Evolutionary conservation across 2,329 filamentous ascomycete species (phyloP).

Genomic region (Aspergillus puulaauensis): DNA sequence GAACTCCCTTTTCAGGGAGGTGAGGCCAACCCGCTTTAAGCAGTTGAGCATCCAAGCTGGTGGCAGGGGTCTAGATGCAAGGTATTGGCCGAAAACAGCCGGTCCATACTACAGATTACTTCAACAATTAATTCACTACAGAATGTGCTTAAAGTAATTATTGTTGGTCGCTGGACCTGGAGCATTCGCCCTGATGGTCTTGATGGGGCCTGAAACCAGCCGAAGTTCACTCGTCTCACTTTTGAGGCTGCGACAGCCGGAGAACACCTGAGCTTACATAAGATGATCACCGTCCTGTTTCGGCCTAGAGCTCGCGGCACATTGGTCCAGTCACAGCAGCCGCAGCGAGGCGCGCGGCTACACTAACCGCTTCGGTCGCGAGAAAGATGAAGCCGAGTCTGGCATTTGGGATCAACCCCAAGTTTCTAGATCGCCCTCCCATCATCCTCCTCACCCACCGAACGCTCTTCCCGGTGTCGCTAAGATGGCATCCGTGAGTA

Average conservation of each 20-base stretch:
- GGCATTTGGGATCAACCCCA: neutral
- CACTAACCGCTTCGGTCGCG: neutral
- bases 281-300: neutral
- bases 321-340: constrained; percentile 10
- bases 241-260: constrained; percentile 1
- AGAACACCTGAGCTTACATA: neutral
- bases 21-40: constrained; percentile 24
- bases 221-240: neutral
- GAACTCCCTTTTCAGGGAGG: constrained; percentile 1
- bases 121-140: neutral
- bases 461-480: constrained; percentile 2
- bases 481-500: constrained; percentile 42
- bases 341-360: constrained; percentile 10
- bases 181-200: neutral
- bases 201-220: neutral
- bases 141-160: neutral
- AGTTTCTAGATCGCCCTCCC: neutral
- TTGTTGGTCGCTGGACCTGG: neutral
- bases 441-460: neutral
- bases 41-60: constrained; percentile 11
- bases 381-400: constrained; percentile 1
- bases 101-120: neutral
- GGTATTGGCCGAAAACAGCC: neutral
- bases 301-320: neutral
- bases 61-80: neutral